Conservation (phyloP, 108 stramenopile genomes). For the Poteriospumella lacustris region DNA sequence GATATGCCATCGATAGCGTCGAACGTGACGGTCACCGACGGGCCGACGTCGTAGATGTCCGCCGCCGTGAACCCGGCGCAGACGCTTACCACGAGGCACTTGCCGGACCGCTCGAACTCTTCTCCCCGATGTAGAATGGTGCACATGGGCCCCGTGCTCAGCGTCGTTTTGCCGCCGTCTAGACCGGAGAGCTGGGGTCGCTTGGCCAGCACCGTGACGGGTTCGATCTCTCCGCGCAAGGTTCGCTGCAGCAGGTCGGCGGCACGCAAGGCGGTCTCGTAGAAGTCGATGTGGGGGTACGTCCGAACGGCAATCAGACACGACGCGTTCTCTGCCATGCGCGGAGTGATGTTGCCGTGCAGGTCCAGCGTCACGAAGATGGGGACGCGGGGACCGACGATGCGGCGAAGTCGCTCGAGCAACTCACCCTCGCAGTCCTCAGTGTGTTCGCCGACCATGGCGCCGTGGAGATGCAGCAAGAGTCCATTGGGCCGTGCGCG, state of each 20-base stretch:
- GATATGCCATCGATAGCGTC: not conserved
- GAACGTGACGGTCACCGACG: slow-evolving; percentile 15
- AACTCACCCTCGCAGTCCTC: slow-evolving; percentile 26
- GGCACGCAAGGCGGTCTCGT: not conserved
- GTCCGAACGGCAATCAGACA: slow-evolving; percentile 21
- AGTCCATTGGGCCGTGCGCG: not conserved
- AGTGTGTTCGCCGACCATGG: not conserved
- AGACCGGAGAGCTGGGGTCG: not conserved
- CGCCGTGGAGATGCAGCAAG: slow-evolving; percentile 18
- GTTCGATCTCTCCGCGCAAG: not conserved
- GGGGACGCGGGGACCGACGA: not conserved
- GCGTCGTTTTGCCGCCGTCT: slow-evolving; percentile 10
- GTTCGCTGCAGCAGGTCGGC: not conserved
- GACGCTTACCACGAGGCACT: slow-evolving; percentile 5
- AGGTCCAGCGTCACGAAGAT: slow-evolving; percentile 22
- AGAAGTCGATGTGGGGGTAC: slow-evolving; percentile 28
- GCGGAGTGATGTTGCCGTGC: slow-evolving; percentile 3
- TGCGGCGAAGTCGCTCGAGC: not conserved
- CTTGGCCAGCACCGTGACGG: not conserved
- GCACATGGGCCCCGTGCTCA: not conserved
- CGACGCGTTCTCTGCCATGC: not conserved
- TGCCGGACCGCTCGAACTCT: not conserved
- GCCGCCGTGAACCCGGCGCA: slow-evolving; percentile 25
- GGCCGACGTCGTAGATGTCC: slow-evolving; percentile 23
- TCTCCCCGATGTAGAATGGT: not conserved